These are phyloP conservation scores for Suhomyces yuchorum DNA, from an alignment of 1,139 yeast genomes.

Conservation along the genomic window DNA sequence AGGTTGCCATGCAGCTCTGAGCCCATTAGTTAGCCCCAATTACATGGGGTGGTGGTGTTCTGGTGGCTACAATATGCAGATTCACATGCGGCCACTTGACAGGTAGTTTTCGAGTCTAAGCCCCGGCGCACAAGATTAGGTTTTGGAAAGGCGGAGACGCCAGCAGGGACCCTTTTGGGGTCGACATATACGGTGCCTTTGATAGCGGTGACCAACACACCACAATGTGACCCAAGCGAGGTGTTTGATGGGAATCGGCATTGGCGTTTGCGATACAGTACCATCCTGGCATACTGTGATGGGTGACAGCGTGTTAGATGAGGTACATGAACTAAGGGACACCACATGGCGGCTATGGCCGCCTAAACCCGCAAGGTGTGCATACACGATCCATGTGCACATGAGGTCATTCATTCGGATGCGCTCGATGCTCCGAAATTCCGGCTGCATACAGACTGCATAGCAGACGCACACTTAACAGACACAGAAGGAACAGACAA, in stretches of 20 bases:
- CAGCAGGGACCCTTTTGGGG: not conserved
- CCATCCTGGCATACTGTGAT: too few species aligned
- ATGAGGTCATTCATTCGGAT: not conserved
- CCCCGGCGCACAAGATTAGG: conserved; percentile 3
- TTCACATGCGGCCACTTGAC: conserved; percentile 3
- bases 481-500: not conserved
- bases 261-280: too few species aligned
- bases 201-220: too few species aligned
- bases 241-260: too few species aligned
- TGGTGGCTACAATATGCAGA: not conserved
- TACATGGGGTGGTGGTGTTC: not conserved
- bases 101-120: conserved; percentile 1
- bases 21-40: not conserved
- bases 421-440: not conserved
- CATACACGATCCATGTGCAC: not conserved
- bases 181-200: not conserved
- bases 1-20: not conserved
- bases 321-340: not conserved
- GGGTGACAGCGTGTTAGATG: not conserved
- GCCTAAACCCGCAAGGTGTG: conserved; percentile 2
- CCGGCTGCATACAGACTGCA: not conserved
- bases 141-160: not conserved
- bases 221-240: too few species aligned
- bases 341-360: not conserved
- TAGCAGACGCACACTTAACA: not conserved